These are phyloP conservation scores for Nothomitra cinnamomea DNA, from an alignment of 2,329 filamentous ascomycete species.

Conservation along the genomic window DNA sequence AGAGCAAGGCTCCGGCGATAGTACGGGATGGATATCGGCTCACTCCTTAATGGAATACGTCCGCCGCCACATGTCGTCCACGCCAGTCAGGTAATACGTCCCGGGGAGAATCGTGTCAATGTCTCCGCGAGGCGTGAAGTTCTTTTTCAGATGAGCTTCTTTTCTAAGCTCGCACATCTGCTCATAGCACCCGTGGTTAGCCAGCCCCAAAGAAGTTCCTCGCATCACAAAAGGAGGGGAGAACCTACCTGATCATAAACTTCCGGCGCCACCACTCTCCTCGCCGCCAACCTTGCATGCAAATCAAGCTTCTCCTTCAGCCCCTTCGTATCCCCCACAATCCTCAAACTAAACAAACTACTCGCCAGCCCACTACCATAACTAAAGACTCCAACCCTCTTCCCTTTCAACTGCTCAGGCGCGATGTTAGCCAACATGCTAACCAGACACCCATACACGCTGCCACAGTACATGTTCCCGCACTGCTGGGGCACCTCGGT, in stretches of 20 bases:
- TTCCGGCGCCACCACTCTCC: constrained; percentile 49
- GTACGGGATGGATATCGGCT: no score
- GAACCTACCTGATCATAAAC: constrained; percentile 62
- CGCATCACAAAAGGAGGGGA: no score
- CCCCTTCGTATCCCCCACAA: constrained; percentile 50
- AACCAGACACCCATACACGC: constrained; percentile 39
- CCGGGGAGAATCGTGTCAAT: constrained; percentile 46
- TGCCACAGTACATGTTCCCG: constrained; percentile 46
- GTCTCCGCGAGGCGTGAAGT: constrained; percentile 53
- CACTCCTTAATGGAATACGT: constrained; percentile 62
- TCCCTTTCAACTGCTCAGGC: constrained; percentile 46
- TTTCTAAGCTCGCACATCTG: constrained; percentile 70
- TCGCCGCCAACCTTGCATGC: constrained; percentile 46
- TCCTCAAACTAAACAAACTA: constrained; percentile 49
- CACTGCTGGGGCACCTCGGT: constrained; percentile 65
- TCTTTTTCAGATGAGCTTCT: constrained; percentile 68
- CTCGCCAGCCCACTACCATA: constrained; percentile 64
- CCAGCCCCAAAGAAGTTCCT: no score
- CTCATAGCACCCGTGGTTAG: no score
- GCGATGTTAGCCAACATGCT: constrained; percentile 46
- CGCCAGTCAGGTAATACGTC: constrained; percentile 62
- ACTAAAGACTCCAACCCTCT: constrained; percentile 61
- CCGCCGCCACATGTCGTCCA: constrained; percentile 77
- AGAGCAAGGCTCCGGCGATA: no score
- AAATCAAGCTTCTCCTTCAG: constrained; percentile 55